Evolutionary conservation across 345 rosid genomes (phyloP).

Genomic region (Euphorbia lathyris): DNA sequence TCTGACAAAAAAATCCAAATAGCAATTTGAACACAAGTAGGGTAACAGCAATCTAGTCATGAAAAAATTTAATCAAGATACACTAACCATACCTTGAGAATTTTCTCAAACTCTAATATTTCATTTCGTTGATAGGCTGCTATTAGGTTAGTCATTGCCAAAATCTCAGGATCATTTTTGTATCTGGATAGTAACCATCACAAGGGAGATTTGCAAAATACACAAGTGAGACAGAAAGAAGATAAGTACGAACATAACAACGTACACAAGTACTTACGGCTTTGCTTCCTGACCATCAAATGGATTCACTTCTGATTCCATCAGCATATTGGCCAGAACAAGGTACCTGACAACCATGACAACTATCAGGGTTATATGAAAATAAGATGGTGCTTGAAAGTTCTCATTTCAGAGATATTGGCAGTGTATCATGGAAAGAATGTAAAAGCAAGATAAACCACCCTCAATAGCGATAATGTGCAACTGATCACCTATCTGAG

Average conservation of each 20-base stretch:
- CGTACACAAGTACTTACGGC: conserved; percentile 60
- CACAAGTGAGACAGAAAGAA: conserved; percentile 2
- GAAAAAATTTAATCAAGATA: background rate
- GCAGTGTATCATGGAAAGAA: background rate
- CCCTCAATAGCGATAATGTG: background rate
- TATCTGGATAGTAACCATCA: conserved; percentile 48
- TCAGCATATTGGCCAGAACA: conserved; percentile 98
- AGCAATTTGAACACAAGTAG: conserved; percentile 3
- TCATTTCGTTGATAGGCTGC: conserved; percentile 98
- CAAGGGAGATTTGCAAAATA: background rate
- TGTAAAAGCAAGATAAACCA: conserved; percentile 6
- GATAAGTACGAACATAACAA: background rate
- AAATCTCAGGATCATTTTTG: conserved; percentile 97
- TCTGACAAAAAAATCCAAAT: conserved; percentile 39
- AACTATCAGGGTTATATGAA: background rate
- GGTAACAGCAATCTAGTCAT: background rate
- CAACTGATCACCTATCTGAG: background rate
- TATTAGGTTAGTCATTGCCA: conserved; percentile 96
- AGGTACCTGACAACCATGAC: conserved; percentile 58
- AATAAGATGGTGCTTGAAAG: background rate
- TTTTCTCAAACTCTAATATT: conserved; percentile 93
- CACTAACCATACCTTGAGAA: conserved; percentile 63
- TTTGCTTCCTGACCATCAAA: conserved; percentile 99
- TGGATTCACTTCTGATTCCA: conserved; percentile 99
- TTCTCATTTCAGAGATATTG: background rate